Evolutionary conservation across 345 rosid genomes (phyloP).

Genomic region (Mercurialis annua): DNA sequence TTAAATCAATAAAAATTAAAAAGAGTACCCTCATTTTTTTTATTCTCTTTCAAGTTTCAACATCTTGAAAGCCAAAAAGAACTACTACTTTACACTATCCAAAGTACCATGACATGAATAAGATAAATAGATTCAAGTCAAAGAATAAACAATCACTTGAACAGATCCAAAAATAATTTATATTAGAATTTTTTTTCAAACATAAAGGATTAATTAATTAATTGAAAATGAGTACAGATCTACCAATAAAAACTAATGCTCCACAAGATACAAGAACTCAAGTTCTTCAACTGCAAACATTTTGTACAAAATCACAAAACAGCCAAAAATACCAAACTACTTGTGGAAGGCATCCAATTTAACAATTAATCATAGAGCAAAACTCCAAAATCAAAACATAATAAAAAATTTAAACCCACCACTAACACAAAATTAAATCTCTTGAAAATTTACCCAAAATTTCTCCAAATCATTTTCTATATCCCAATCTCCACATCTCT

Average conservation of each 20-base stretch:
- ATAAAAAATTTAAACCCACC: background rate
- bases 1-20: background rate
- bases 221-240: constrained; percentile 13
- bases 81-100: constrained; percentile 7
- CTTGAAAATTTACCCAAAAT: constrained; percentile 3
- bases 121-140: constrained; percentile 7
- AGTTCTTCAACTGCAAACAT: constrained; percentile 42
- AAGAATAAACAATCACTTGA: background rate
- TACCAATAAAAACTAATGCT: constrained; percentile 3
- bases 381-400: constrained; percentile 7
- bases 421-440: constrained; percentile 14
- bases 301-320: constrained; percentile 35
- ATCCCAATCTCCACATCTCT: constrained; percentile 58
- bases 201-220: background rate
- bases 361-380: background rate
- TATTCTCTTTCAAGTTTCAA: background rate
- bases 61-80: background rate
- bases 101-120: background rate
- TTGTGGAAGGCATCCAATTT: constrained; percentile 27
- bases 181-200: background rate
- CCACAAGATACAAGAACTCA: constrained; percentile 14
- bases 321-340: constrained; percentile 32
- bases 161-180: background rate
- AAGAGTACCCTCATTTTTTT: background rate
- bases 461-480: constrained; percentile 16